Evolutionary conservation across 257 asterid species (phyloP).

Genomic region (Striga asiatica): DNA sequence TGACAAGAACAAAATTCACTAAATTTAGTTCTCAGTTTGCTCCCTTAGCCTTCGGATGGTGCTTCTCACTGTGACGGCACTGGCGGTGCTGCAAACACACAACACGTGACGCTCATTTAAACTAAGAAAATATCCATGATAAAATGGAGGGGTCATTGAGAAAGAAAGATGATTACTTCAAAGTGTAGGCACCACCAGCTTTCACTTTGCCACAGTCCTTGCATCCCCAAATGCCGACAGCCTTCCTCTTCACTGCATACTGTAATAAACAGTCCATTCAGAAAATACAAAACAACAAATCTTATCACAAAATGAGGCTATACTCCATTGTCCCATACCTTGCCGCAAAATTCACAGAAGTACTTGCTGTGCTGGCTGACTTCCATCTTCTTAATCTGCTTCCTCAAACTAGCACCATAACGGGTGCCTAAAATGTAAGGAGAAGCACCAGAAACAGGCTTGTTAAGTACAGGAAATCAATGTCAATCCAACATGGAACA

Average conservation of each 20-base stretch:
- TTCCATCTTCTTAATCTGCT: constrained; percentile 61
- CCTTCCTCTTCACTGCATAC: constrained; percentile 64
- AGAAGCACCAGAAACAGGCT: neutral
- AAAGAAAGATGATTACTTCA: constrained; percentile 24
- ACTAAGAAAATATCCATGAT: too few species aligned
- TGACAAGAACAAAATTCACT: neutral
- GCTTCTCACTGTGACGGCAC: constrained; percentile 64
- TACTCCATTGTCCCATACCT: constrained; percentile 21
- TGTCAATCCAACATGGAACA: neutral
- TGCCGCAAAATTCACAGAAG: constrained; percentile 57
- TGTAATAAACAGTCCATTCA: constrained; percentile 1
- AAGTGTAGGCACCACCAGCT: constrained; percentile 60
- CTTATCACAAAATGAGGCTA: neutral
- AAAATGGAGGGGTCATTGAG: neutral
- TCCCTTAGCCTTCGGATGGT: constrained; percentile 65
- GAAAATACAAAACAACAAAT: too few species aligned
- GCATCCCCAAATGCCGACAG: constrained; percentile 63
- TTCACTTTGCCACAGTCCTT: constrained; percentile 63
- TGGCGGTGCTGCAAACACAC: constrained; percentile 42
- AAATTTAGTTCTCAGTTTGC: constrained; percentile 51
- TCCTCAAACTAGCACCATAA: constrained; percentile 68
- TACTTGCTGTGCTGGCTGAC: constrained; percentile 57
- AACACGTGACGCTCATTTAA: neutral
- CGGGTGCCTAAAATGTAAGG: constrained; percentile 36
- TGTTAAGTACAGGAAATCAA: neutral